Conservation (phyloP, 1,284 basidiomycete genomes). For the Cryptococcus sp. region DNA sequence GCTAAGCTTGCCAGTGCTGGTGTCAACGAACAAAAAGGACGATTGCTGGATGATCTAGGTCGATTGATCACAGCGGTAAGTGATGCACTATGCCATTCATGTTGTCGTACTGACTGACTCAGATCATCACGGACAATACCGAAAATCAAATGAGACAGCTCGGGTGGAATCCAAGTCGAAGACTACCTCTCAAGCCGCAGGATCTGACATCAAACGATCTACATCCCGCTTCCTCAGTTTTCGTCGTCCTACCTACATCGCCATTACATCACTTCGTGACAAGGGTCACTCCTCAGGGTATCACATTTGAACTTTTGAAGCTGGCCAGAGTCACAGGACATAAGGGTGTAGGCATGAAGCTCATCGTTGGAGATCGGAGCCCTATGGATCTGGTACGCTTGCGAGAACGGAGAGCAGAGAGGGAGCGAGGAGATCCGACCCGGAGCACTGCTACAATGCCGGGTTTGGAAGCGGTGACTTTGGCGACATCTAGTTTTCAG, state of each 20-base stretch:
- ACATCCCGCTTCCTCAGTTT: conserved; percentile 33
- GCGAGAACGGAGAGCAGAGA: conserved; percentile 14
- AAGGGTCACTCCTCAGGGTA: conserved; percentile 23
- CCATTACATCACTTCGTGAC: conserved; percentile 35
- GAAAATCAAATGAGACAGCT: conserved; percentile 37
- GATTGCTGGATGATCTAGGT: conserved; percentile 32
- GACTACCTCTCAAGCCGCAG: conserved; percentile 31
- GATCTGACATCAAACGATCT: conserved; percentile 38
- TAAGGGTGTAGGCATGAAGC: conserved; percentile 28
- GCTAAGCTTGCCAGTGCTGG: conserved; percentile 23
- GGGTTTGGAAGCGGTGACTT: not conserved
- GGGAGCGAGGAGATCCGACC: not conserved
- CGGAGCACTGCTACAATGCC: not conserved
- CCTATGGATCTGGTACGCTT: conserved; percentile 25
- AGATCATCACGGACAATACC: conserved; percentile 37
- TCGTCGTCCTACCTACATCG: conserved; percentile 35
- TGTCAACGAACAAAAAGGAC: conserved; percentile 31
- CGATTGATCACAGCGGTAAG: conserved; percentile 33
- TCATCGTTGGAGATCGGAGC: conserved; percentile 28
- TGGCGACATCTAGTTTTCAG: conserved; percentile 19
- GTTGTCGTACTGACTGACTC: not conserved
- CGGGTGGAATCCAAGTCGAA: conserved; percentile 31
- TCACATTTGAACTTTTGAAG: conserved; percentile 38
- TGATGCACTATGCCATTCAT: not conserved
- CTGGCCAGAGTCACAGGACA: conserved; percentile 30